Evolutionary conservation across 2,329 filamentous ascomycete genomes (phyloP).

Genomic region (Plectosphaerella sp.): DNA sequence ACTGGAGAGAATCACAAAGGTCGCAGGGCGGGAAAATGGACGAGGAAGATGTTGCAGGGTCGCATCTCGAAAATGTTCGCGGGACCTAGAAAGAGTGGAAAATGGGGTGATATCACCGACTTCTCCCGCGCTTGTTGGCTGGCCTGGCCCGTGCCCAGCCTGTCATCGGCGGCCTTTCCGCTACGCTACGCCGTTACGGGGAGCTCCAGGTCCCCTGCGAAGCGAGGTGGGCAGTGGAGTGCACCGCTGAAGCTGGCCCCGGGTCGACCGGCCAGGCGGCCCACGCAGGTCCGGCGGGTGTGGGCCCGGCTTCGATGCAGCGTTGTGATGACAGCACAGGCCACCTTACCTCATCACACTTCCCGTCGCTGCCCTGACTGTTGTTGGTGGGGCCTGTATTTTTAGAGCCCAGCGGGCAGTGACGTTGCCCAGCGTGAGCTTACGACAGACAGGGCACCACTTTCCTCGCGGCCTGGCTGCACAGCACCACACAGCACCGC

Average conservation of each 20-base stretch:
- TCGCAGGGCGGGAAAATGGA: background rate
- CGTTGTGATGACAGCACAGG: background rate
- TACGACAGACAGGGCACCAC: no score
- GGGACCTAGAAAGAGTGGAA: background rate
- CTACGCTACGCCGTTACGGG: no score
- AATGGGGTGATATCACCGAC: constrained; percentile 5
- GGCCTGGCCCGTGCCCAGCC: background rate
- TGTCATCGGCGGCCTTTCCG: no score
- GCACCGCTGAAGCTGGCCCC: no score
- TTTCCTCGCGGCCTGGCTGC: no score
- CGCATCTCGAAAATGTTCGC: constrained; percentile 1
- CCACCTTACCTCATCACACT: background rate
- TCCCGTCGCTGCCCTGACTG: background rate
- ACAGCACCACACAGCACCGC: no score
- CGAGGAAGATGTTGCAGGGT: background rate
- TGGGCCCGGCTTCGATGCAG: background rate
- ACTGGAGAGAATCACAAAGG: background rate
- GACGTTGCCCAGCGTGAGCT: no score
- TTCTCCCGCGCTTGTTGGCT: background rate
- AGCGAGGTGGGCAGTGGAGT: no score
- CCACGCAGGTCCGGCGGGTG: background rate
- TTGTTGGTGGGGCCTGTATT: no score
- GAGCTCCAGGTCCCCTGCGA: no score
- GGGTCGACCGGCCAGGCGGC: background rate
- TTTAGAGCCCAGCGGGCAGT: no score